Evolutionary conservation across 371 early-diverging fungal genomes (phyloP).

Genomic region (Mortierella polycephala): DNA sequence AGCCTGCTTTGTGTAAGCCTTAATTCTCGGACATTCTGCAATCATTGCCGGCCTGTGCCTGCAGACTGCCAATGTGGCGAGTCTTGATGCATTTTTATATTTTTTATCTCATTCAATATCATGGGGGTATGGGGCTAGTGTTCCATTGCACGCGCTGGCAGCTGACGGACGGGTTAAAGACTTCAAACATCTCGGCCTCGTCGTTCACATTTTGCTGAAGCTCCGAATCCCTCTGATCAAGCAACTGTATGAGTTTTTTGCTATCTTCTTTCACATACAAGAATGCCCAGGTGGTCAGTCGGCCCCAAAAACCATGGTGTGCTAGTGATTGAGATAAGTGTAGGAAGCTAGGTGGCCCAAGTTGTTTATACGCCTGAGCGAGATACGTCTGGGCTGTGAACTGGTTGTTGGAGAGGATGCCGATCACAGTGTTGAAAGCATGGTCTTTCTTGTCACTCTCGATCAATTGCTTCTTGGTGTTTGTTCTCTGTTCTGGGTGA

Average conservation of each 20-base stretch:
- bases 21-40: no score
- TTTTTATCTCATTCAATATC: neutral
- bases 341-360: conserved; percentile 29
- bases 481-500: neutral
- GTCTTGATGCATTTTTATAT: neutral
- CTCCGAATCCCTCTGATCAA: conserved; percentile 13
- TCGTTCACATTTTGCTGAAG: conserved; percentile 37
- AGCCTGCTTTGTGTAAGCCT: no score
- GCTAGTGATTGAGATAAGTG: conserved; percentile 27
- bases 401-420: conserved; percentile 34
- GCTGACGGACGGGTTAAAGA: conserved; percentile 43
- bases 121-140: conserved; percentile 7
- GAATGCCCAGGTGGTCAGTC: conserved; percentile 42
- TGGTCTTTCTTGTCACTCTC: conserved; percentile 27
- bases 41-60: no score
- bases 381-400: conserved; percentile 47
- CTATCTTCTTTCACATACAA: conserved; percentile 34
- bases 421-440: conserved; percentile 35
- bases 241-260: conserved; percentile 6
- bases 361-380: conserved; percentile 32
- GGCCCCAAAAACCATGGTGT: conserved; percentile 49
- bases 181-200: conserved; percentile 53
- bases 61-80: no score
- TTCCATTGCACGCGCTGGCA: conserved; percentile 29
- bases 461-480: neutral